Conservation (phyloP, 2,329 filamentous ascomycete genomes). For the Talaromyces sp. region DNA sequence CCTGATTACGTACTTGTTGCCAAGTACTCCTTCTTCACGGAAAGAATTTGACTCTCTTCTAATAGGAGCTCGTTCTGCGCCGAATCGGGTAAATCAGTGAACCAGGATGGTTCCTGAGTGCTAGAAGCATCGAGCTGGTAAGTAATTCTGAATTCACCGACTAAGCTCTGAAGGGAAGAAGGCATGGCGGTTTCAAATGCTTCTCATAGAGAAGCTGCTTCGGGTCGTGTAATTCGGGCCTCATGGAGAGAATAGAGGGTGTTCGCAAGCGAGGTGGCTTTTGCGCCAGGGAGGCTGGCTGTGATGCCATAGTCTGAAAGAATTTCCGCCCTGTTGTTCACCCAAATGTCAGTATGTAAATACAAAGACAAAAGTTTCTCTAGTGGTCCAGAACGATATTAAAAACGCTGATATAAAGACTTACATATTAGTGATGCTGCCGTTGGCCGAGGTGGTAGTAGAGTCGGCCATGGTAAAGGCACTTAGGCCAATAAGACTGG, state of each 20-base stretch:
- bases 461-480: neutral
- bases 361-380: neutral
- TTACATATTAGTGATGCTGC: neutral
- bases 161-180: neutral
- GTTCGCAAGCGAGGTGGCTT: conserved; percentile 5
- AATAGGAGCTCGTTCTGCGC: neutral
- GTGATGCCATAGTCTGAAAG: conserved; percentile 1
- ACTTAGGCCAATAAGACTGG: neutral
- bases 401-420: neutral
- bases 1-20: neutral
- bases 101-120: conserved; percentile 5
- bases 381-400: neutral
- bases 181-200: neutral
- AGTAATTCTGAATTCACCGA: neutral
- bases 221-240: neutral
- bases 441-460: neutral
- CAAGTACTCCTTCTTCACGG: neutral
- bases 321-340: neutral
- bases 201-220: neutral
- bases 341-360: neutral
- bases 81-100: conserved; percentile 3
- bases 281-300: conserved; percentile 1
- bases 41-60: conserved; percentile 2
- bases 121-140: neutral
- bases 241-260: neutral